phyloP scores from a whole-genome alignment of 208 protist genomes.

The Wallacemonas rigidus region DNA sequence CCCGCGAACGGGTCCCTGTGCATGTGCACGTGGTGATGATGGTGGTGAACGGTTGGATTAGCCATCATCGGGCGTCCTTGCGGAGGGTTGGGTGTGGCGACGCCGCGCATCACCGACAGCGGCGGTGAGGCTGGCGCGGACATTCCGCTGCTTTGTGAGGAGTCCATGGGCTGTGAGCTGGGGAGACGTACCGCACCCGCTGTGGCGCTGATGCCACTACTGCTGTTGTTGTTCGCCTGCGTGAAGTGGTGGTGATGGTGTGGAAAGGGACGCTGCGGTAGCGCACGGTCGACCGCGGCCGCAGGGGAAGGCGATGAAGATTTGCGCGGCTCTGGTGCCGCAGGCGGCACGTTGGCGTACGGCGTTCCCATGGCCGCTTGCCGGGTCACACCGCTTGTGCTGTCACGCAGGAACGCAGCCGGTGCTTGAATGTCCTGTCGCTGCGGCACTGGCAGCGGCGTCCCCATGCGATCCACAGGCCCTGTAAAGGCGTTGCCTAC shows the following conservation, averaged over 20 bases:
- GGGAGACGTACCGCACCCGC: too few species aligned
- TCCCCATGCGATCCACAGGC: background rate
- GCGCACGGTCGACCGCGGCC: background rate
- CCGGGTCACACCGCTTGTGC: background rate
- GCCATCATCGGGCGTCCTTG: background rate
- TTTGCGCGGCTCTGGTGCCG: background rate
- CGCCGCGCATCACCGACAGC: background rate
- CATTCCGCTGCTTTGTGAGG: background rate
- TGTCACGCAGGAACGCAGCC: constrained; percentile 8
- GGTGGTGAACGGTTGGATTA: constrained; percentile 20
- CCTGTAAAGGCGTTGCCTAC: background rate
- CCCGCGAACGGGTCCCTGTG: constrained; percentile 10
- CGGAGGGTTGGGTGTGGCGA: background rate
- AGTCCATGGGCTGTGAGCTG: background rate
- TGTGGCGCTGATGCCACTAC: too few species aligned
- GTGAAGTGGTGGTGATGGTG: constrained; percentile 20
- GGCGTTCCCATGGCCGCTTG: background rate
- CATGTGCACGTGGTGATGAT: constrained; percentile 24
- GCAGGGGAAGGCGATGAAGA: constrained; percentile 3
- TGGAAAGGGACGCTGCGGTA: constrained; percentile 18
- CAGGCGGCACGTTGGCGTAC: background rate
- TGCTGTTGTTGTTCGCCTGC: background rate
- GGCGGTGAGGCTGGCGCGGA: background rate
- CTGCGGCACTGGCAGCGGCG: background rate
- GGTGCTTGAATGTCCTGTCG: background rate